Percentiles rank a stretch among this genome's conserved stretches.
These are phyloP conservation scores for Amanita thiersii DNA, from an alignment of 768 basidiomycete genomes.

Conservation along the genomic window DNA sequence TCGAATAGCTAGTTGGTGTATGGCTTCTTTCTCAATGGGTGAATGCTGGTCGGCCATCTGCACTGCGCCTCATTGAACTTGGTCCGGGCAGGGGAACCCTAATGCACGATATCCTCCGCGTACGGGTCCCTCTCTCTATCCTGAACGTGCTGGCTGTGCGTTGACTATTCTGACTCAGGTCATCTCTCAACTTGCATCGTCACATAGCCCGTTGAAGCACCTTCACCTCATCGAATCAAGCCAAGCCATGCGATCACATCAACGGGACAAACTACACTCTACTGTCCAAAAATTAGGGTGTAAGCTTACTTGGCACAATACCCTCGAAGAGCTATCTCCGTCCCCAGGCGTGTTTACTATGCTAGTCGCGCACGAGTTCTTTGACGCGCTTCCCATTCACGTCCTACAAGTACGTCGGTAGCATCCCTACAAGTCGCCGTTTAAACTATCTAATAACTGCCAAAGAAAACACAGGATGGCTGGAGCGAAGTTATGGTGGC, in stretches of 20 bases:
- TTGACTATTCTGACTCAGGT: slow-evolving; percentile 28
- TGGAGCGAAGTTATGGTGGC: slow-evolving; percentile 85
- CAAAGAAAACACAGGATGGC: slow-evolving; percentile 66
- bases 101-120: slow-evolving; percentile 82
- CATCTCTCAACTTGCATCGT: slow-evolving; percentile 35
- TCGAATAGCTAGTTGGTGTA: slow-evolving; percentile 67
- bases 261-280: slow-evolving; percentile 41
- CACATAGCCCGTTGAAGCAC: slow-evolving; percentile 28
- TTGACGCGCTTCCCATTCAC: slow-evolving; percentile 92
- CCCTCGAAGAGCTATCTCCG: slow-evolving; percentile 56
- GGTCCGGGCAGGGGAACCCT: slow-evolving; percentile 93
- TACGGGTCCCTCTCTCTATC: slow-evolving; percentile 25
- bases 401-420: slow-evolving; percentile 60
- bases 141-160: background rate
- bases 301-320: slow-evolving; percentile 62
- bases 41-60: slow-evolving; percentile 33
- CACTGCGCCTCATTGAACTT: slow-evolving; percentile 76
- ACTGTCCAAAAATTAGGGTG: slow-evolving; percentile 23
- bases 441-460: background rate
- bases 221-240: slow-evolving; percentile 84
- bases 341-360: slow-evolving; percentile 60
- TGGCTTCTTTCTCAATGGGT: slow-evolving; percentile 82
- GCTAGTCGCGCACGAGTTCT: slow-evolving; percentile 93
- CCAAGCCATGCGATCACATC: slow-evolving; percentile 51
- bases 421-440: background rate